Evolutionary conservation across 2,329 filamentous ascomycete genomes (phyloP), one percentile per base, ranked within the genome.

Genomic region (Aphanoascus verrucosus): DNA sequence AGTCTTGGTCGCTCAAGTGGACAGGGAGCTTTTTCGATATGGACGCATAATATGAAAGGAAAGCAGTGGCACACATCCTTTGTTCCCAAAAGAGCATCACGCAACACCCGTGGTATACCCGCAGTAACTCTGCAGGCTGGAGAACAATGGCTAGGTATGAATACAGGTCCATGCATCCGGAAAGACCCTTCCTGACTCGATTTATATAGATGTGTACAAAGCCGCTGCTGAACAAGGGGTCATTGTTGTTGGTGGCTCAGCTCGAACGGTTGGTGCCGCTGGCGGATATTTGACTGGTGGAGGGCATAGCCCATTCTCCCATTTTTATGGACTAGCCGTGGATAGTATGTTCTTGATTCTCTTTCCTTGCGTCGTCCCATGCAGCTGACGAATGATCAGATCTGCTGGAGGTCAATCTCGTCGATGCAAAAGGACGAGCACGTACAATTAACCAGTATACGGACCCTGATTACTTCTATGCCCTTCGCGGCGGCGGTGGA

Each of bases 11-110:
- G 61, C 11, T 64, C 62, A 20, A 62, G 60, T 50, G 62, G 62
- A 14, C 49, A 50, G 23, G 60, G 60, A 3, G 46, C 60, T 5
- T 60, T 65, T 50, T 58, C 60, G 31, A 63, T 65, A 31, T 65
- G 63, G 63, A 65, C 63, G 8, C 63, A 65, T 52, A 58, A 60
- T 23, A 46, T 65, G 47, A 64, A 63, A 52, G 61, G 62, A 42
- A 59, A 57, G 44, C 43, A 57, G 35, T 65, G 61, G 61, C 60
- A 60, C 47, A 55, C 59, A 6, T 46, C 38, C 14, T 64, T 62
- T 48, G 52, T 58, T 31, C 60, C 59, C 2, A 52, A 58, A 20
- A 55, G 53, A 46, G 61, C 61, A 20, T 62, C 62, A 2, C 14
- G 9, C 1, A 50, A 52, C 9, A 56, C 54, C 6, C 14, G 37